Evolutionary conservation across 441 rosid genomes (phyloP).

Genomic region (Populus hybrid): DNA sequence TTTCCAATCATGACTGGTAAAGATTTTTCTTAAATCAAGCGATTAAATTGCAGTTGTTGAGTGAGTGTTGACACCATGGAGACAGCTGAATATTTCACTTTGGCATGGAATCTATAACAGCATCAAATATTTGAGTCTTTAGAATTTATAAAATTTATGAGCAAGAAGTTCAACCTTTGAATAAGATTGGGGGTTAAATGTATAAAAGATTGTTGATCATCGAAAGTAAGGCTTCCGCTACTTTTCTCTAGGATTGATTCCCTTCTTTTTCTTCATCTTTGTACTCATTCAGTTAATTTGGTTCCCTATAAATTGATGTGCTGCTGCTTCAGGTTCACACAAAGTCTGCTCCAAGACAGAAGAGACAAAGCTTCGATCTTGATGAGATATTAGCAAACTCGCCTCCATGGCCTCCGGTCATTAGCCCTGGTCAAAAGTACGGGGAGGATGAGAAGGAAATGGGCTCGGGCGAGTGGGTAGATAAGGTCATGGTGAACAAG

Average conservation of each 20-base stretch:
- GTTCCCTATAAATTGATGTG: neutral
- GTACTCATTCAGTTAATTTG: neutral
- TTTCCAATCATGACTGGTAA: constrained; percentile 7
- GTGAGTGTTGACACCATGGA: neutral
- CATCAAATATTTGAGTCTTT: neutral
- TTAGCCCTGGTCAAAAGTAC: constrained; percentile 57
- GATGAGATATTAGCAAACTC: constrained; percentile 84
- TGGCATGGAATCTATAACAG: neutral
- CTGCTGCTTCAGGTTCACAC: constrained; percentile 40
- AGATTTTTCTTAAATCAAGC: neutral
- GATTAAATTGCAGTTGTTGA: neutral
- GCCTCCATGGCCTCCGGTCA: constrained; percentile 94
- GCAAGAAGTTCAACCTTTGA: neutral
- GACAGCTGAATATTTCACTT: neutral
- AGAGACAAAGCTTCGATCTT: constrained; percentile 69
- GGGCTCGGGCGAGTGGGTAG: constrained; percentile 45
- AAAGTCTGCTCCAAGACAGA: constrained; percentile 44
- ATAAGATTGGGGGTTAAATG: neutral
- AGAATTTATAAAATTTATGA: neutral
- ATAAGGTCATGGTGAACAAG: constrained; percentile 65
- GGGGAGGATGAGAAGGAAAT: constrained; percentile 70
- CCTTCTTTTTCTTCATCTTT: neutral
- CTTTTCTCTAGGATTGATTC: neutral
- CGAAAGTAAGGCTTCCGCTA: neutral
- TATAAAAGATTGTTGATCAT: neutral